Conservation (phyloP, 1,284 basidiomycete genomes). For the Papiliotrema fonsecae region DNA sequence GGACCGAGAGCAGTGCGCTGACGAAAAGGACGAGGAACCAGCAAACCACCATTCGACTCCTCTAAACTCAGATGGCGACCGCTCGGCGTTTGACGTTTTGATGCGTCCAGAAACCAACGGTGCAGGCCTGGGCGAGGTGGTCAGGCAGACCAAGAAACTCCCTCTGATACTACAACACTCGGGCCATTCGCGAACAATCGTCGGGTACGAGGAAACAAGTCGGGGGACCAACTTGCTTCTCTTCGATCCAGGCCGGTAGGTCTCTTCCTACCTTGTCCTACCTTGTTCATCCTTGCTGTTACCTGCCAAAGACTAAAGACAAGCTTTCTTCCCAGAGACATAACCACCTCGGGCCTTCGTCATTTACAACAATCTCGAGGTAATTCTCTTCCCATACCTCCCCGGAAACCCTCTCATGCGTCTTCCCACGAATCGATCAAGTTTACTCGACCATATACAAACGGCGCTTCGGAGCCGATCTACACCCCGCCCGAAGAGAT, state of each 20-base stretch:
- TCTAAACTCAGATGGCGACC: no score
- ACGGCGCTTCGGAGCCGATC: slow-evolving; percentile 19
- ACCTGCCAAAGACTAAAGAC: background rate
- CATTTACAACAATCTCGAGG: slow-evolving; percentile 7
- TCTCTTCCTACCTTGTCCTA: slow-evolving; percentile 1
- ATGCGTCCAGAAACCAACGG: slow-evolving; percentile 20
- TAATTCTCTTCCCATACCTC: background rate
- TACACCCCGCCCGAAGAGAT: background rate
- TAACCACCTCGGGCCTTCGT: slow-evolving; percentile 40
- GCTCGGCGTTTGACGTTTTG: slow-evolving; percentile 21
- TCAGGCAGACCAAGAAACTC: slow-evolving; percentile 60
- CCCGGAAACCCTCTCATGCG: slow-evolving; percentile 6
- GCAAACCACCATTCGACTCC: no score
- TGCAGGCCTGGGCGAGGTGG: slow-evolving; percentile 14
- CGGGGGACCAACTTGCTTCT: slow-evolving; percentile 61
- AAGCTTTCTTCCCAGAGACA: slow-evolving; percentile 26
- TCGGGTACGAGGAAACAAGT: slow-evolving; percentile 68
- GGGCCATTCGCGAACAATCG: slow-evolving; percentile 77
- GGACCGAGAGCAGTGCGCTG: no score
- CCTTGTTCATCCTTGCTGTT: no score
- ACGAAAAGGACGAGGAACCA: slow-evolving; percentile 1
- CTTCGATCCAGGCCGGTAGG: slow-evolving; percentile 73
- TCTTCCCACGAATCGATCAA: slow-evolving; percentile 22
- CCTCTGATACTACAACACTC: slow-evolving; percentile 69
- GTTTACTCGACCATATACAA: slow-evolving; percentile 26